Evolutionary conservation across 305 asterid species (phyloP), one percentile per base, ranked within the genome.

Genomic region (Solanum hybrid): DNA sequence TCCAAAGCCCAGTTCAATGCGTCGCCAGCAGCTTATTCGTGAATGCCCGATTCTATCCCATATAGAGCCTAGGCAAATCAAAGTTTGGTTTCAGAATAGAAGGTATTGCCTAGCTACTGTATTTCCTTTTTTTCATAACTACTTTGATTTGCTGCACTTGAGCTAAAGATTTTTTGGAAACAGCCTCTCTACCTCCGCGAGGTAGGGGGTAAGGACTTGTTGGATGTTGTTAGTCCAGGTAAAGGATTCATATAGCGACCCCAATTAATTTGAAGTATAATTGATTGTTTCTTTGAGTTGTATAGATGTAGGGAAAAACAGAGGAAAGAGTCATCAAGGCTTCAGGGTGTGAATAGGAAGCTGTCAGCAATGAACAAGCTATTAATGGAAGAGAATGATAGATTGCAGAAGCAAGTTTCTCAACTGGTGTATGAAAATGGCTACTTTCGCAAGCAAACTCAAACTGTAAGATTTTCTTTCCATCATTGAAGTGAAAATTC

Each of bases 31-130:
- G 91, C 94, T 93, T 79, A 93, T 93, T 84, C 91, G 95, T 8
- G 95, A 93, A 87, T 93, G 93, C 29, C 94, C 94, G 20, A 93
- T 93, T 90, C 94, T 93, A 69, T 92, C 92, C 88, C 79, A 93
- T 86, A 93, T 92, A n/a, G 95, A 93, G 86, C 94, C 94, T 36
- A 93, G 92, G 78, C 95, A 93, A 90, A 93, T 93, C 93, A 93
- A 93, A 92, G 94, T 93, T 69, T 93, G 95, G 95, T 93, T 93
- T 90, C 95, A 93, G 91, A 93, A 93, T 90, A 91, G 95, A 86
- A 92, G 95, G 95, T 93, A 90, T 82, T 82, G 26, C 37, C 71
- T 82, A 82, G 33, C 9, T 42, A 42, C 28, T 16, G 33, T 11
- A 26, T 71, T 71, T 71, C 13, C 37, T 75, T 14, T 75, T 2